Evolutionary conservation across 2,329 filamentous ascomycete genomes (phyloP).

Genomic region (Pseudophaeomoniella oleicola): DNA sequence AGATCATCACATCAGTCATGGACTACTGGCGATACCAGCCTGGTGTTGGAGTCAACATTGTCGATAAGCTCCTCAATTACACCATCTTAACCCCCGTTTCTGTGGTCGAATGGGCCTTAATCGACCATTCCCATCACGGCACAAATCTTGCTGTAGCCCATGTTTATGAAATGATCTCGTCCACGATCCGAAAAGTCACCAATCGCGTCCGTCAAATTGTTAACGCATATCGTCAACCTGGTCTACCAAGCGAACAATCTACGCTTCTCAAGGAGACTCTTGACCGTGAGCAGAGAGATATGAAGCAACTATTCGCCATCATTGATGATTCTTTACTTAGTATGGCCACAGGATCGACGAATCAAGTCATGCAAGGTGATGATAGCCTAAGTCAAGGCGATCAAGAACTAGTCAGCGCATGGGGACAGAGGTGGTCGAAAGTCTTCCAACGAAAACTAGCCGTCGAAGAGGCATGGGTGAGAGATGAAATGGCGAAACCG

Average conservation of each 20-base stretch:
- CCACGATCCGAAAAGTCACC: conserved; percentile 82
- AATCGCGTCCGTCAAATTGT: conserved; percentile 72
- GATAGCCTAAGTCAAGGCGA: conserved; percentile 37
- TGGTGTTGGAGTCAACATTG: conserved; percentile 77
- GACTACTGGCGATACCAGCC: conserved; percentile 88
- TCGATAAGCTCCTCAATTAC: conserved; percentile 96
- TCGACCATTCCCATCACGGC: conserved; percentile 49
- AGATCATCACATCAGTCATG: conserved; percentile 84
- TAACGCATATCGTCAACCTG: conserved; percentile 42
- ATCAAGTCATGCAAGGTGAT: conserved; percentile 55
- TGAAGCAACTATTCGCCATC: conserved; percentile 64
- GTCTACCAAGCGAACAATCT: conserved; percentile 38
- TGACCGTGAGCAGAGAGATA: conserved; percentile 53
- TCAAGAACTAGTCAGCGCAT: conserved; percentile 54
- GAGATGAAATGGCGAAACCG: conserved; percentile 38
- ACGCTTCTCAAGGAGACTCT: conserved; percentile 51
- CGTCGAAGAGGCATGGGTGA: conserved; percentile 65
- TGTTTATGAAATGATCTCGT: conserved; percentile 79
- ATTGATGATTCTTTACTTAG: conserved; percentile 65
- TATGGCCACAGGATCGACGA: conserved; percentile 59
- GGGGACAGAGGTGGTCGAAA: conserved; percentile 75
- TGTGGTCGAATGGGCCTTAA: conserved; percentile 81
- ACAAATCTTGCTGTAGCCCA: conserved; percentile 57
- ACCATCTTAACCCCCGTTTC: conserved; percentile 75
- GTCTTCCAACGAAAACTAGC: conserved; percentile 71